Percentiles rank a stretch among this genome's conserved stretches.
Conservation (phyloP, 805 yeast genomes). For the Yueomyces sp. region DNA sequence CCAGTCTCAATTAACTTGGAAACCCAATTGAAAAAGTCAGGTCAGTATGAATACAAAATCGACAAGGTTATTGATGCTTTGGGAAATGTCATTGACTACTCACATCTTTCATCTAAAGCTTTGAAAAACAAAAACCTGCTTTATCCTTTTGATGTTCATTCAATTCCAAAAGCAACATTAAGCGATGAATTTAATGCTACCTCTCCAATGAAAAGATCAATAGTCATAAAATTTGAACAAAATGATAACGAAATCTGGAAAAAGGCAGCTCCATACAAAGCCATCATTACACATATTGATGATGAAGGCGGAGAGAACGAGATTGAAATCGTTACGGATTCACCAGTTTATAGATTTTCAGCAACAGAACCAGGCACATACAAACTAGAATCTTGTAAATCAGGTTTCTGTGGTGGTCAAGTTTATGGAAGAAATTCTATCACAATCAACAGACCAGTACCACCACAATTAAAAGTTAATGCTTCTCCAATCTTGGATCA, state of each 20-base stretch:
- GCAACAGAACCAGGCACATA: constrained; percentile 58
- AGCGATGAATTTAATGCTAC: constrained; percentile 26
- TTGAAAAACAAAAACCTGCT: constrained; percentile 24
- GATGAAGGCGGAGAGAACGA: constrained; percentile 11
- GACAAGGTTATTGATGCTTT: constrained; percentile 52
- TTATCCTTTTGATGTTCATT: constrained; percentile 38
- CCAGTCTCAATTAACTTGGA: constrained; percentile 33
- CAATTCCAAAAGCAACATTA: constrained; percentile 39
- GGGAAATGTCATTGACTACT: constrained; percentile 42
- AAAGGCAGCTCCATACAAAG: constrained; percentile 20
- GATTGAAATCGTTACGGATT: constrained; percentile 17
- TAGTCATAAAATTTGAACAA: constrained; percentile 22
- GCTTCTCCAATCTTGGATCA: constrained; percentile 54
- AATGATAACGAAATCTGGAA: neutral
- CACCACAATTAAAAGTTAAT: constrained; percentile 32
- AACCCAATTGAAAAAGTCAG: constrained; percentile 30
- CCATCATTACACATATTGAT: constrained; percentile 22
- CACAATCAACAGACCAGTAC: constrained; percentile 43
- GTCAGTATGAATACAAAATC: constrained; percentile 42
- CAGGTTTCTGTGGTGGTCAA: constrained; percentile 55
- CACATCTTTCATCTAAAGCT: constrained; percentile 12
- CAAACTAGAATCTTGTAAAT: constrained; percentile 36
- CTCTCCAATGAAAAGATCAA: constrained; percentile 27
- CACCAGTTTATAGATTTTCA: constrained; percentile 20
- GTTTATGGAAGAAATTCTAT: constrained; percentile 43